Percentiles rank a stretch among this genome's conserved stretches.
These are phyloP conservation scores for Gyromitra esculenta DNA, from an alignment of 2,329 filamentous ascomycete species.

Conservation along the genomic window DNA sequence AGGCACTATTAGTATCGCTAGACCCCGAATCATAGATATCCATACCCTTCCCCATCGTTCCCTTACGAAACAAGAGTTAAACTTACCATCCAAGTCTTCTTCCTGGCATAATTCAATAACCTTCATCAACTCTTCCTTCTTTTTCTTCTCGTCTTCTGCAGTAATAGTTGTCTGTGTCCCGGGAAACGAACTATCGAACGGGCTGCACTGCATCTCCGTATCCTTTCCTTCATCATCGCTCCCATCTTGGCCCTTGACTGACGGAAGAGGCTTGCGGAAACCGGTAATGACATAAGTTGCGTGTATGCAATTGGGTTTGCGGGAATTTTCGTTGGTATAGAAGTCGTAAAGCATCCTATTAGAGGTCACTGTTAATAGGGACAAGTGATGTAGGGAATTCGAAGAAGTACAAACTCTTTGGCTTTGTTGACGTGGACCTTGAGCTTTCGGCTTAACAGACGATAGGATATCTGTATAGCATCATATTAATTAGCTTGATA, in stretches of 20 bases:
- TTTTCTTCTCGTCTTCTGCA: conserved; percentile 60
- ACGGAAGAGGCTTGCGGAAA: conserved; percentile 58
- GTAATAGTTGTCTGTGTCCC: conserved; percentile 24
- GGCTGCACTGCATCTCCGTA: conserved; percentile 69
- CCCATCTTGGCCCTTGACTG: conserved; percentile 7
- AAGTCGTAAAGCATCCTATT: conserved; percentile 87
- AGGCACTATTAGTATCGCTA: conserved; percentile 14
- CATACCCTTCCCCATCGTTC: neutral
- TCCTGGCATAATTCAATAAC: conserved; percentile 76
- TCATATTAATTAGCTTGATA: conserved; percentile 37
- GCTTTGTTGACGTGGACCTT: conserved; percentile 86
- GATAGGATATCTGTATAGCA: conserved; percentile 78
- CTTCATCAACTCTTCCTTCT: conserved; percentile 66
- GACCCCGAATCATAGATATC: neutral
- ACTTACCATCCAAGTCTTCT: conserved; percentile 74
- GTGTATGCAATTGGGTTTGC: conserved; percentile 75
- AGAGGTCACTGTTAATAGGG: conserved; percentile 29
- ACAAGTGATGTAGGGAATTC: neutral
- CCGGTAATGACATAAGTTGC: conserved; percentile 93
- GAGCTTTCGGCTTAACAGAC: conserved; percentile 80
- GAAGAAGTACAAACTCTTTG: conserved; percentile 74
- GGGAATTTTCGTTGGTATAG: conserved; percentile 78
- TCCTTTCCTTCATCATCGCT: conserved; percentile 72
- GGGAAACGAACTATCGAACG: conserved; percentile 65
- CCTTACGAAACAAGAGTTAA: neutral